Percentiles rank a stretch among this genome's conserved stretches.
These are phyloP conservation scores for Lyophyllum decastes DNA, from an alignment of 768 basidiomycete genomes.

Conservation along the genomic window DNA sequence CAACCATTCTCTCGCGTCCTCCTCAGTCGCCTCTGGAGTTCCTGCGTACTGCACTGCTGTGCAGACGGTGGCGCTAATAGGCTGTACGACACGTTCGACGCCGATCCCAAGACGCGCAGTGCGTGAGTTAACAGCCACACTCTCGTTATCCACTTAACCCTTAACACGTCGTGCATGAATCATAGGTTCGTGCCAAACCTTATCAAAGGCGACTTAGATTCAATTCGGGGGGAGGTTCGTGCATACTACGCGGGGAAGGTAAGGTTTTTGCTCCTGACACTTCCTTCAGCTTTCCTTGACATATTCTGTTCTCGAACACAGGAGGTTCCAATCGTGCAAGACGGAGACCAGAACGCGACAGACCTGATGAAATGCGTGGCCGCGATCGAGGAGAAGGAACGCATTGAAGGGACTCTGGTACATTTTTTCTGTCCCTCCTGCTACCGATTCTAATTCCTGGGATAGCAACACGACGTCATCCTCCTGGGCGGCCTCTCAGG, in stretches of 20 bases:
- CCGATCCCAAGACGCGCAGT: constrained; percentile 13
- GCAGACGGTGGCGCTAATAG: constrained; percentile 92
- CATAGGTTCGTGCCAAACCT: constrained; percentile 77
- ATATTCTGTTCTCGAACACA: constrained; percentile 26
- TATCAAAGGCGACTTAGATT: constrained; percentile 95
- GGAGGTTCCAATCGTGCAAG: constrained; percentile 70
- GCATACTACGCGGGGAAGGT: constrained; percentile 67
- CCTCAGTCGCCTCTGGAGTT: constrained; percentile 60
- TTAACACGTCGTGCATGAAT: not conserved
- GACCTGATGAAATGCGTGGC: constrained; percentile 93
- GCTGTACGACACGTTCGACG: constrained; percentile 57
- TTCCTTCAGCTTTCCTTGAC: not conserved
- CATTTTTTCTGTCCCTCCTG: constrained; percentile 9
- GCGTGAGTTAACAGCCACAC: constrained; percentile 5
- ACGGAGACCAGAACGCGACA: constrained; percentile 80
- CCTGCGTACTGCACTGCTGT: constrained; percentile 58
- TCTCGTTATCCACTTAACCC: not conserved
- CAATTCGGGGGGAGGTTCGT: constrained; percentile 73
- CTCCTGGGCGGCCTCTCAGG: constrained; percentile 90
- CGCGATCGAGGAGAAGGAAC: constrained; percentile 62
- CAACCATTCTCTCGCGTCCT: constrained; percentile 75
- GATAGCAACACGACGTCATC: constrained; percentile 62
- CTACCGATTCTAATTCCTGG: not conserved
- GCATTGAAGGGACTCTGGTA: constrained; percentile 38
- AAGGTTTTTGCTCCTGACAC: constrained; percentile 18